Evolutionary conservation across 441 rosid genomes (phyloP), one percentile per base, ranked within the genome.

Genomic region (Theobroma grandiflorum): DNA sequence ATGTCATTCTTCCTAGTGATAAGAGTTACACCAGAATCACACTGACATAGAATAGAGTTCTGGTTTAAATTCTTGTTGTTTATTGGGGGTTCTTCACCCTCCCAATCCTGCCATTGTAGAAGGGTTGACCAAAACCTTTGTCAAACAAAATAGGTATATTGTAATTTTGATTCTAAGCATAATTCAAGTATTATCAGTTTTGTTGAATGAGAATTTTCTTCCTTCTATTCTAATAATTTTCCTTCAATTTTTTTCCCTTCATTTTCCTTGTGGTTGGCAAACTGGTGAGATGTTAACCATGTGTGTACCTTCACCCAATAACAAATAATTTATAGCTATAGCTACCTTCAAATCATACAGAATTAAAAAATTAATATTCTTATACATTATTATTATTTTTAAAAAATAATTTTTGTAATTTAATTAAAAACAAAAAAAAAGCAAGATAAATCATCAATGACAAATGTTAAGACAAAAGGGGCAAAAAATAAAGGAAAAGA

Each of bases 1-100:
- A 31, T 20, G 66, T 14, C 74, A 50, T 65, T 66, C 61, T 43
- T 72, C 80, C 68, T 47, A 71, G 75, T 84, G 74, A 81, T n/a
- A 2, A 26, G 79, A 40, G 12, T 15, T 75, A 50, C 79, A 57
- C 20, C 42, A 59, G 11, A 52, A 42, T 33, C 62, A 61, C 10
- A 74, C 68, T 20, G 58, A 64, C 37, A 62, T 38, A 78, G 80
- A 18, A 43, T 33, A 62, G 40, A 61, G 22, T 53, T 10, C 14
- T 31, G 50, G 42, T 49, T 50, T 11, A 20, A 7, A 1, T 5
- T 71, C 31, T 18, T 49, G 42, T 16, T 33, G 61, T 50, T 71
- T 71, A 3, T 16, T 16, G 26, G 72, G 72, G 18, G 7, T 42
- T 43, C 20, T 49, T 49, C 26, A 31, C 43, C 59, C 59, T 31